Base-by-base conservation (phyloP, 495 filamentous ascomycete genomes). In the Aspergillus coremiiformis region DNA sequence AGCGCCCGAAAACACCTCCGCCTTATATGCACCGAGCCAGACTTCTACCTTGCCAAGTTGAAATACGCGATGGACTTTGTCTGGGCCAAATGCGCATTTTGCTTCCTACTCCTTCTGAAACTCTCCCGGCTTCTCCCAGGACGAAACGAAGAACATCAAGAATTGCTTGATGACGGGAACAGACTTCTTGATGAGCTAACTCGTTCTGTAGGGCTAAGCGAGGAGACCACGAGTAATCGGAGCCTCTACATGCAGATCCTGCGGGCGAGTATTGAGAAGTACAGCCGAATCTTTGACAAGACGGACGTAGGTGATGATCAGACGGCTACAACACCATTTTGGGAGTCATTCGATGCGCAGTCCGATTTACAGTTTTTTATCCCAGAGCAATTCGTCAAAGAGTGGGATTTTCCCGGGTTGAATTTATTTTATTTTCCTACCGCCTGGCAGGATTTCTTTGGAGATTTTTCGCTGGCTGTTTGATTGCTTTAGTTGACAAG, bases 21-120 rank as follows among this genome's bases (percentile, higher is more conserved):
- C 6, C 67, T 73, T 21, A 71, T 76, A 53, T 65, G 66, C 29
- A 49, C 60, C 23, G 65, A 71, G 12, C 66, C 68, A 21, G 61
- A 68, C 46, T 61, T 68, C 27, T 80, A 80, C 52, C 66, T 78
- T 12, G 68, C 69, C 8, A 74, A 71, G 21, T 67, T 80, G 15
- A 71, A 69, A 52, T 78, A 75, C 47, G 71, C 74, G 0, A 77
- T 78, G 75, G 77, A 80, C 47, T 80, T 78, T 44, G 76, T 80
- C 21, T 78, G 75, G 74, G 77, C 77, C 1, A 80, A 80, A 58
- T 76, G 74, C 44, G 75, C 76, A 1, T 80, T 78, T 55, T 76
- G 72, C 19, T 75, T 77, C 44, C 61, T 80, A 0, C 62, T 80
- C 1, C 67, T 79, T 0, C 68, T 78, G 9, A 77, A 77, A 52